These are phyloP conservation scores for Termitomyces sp. DNA, from an alignment of 768 basidiomycete genomes.

Conservation along the genomic window DNA sequence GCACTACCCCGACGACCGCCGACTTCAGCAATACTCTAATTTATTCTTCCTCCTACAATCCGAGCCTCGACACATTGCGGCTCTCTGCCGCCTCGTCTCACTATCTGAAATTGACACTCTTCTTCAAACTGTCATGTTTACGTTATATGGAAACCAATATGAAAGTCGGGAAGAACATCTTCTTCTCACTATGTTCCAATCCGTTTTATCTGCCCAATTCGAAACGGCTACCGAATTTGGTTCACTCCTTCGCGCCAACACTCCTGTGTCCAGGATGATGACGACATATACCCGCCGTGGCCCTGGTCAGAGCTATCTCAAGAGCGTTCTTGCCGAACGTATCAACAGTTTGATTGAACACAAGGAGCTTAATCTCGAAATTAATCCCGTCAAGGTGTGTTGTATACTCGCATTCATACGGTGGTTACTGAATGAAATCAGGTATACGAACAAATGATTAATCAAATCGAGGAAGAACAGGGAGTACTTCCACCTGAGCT, in stretches of 20 bases:
- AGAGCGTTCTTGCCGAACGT: slow-evolving; percentile 93
- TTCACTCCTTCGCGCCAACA: slow-evolving; percentile 97
- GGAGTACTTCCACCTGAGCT: slow-evolving; percentile 87
- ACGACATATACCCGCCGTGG: slow-evolving; percentile 99
- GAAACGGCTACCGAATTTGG: slow-evolving; percentile 99
- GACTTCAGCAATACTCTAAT: slow-evolving; percentile 94
- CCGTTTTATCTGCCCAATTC: slow-evolving; percentile 96
- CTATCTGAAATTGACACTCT: slow-evolving; percentile 97
- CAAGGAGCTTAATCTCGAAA: slow-evolving; percentile 98
- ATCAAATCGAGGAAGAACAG: slow-evolving; percentile 97
- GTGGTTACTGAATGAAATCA: slow-evolving; percentile 20
- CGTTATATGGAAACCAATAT: slow-evolving; percentile 98
- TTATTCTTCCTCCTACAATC: slow-evolving; percentile 98
- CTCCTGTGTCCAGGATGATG: slow-evolving; percentile 99
- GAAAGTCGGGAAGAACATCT: slow-evolving; percentile 98
- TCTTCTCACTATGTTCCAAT: slow-evolving; percentile 98
- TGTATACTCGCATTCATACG: slow-evolving; percentile 1
- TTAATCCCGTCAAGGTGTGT: slow-evolving; percentile 92
- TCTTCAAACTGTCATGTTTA: slow-evolving; percentile 99
- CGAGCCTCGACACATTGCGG: slow-evolving; percentile 95
- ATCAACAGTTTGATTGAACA: slow-evolving; percentile 99
- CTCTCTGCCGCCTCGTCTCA: slow-evolving; percentile 93
- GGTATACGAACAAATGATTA: slow-evolving; percentile 99
- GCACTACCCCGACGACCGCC: slow-evolving; percentile 91
- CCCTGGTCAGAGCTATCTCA: slow-evolving; percentile 97